A percentile compares a stretch with the other conserved stretches of the same genome.
phyloP scores from a whole-genome alignment of 352 stramenopile species.

The Hyaloperonospora arabidopsidis region DNA sequence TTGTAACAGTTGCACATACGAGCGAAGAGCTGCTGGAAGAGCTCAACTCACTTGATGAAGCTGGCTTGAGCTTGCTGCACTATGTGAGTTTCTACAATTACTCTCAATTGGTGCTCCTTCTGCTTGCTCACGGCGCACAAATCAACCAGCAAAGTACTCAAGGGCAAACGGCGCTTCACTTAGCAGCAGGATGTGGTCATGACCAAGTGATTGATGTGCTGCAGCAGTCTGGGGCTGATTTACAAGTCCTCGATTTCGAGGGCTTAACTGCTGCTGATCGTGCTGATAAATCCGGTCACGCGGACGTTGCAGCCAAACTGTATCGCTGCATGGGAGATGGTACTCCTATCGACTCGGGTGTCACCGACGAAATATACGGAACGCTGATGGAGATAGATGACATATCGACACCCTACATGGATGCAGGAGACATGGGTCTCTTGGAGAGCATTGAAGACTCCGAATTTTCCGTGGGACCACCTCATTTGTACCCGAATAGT shows the following conservation, averaged over 20 bases:
- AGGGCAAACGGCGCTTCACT: constrained; percentile 74
- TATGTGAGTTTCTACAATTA: constrained; percentile 89
- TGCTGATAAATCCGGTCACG: constrained; percentile 66
- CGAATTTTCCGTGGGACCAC: neutral
- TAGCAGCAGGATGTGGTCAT: constrained; percentile 74
- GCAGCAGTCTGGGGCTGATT: constrained; percentile 48
- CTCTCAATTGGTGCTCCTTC: constrained; percentile 59
- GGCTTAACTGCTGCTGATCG: constrained; percentile 64
- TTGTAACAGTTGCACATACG: constrained; percentile 71
- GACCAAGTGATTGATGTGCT: constrained; percentile 58
- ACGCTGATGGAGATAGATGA: constrained; percentile 51
- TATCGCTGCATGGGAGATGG: constrained; percentile 34
- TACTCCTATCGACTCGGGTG: constrained; percentile 4
- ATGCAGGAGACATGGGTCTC: constrained; percentile 33
- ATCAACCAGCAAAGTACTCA: constrained; percentile 82
- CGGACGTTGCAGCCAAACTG: constrained; percentile 38
- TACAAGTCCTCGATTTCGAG: constrained; percentile 60
- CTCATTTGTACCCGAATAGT: constrained; percentile 22
- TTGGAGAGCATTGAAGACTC: constrained; percentile 17
- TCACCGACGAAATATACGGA: constrained; percentile 22
- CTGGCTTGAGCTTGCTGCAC: constrained; percentile 79
- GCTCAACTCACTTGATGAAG: constrained; percentile 83
- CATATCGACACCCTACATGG: constrained; percentile 28
- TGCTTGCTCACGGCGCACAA: constrained; percentile 74
- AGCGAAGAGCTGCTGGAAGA: constrained; percentile 78